Conservation (phyloP, 768 basidiomycete species). For the Coprinopsis strossmayeri region DNA sequence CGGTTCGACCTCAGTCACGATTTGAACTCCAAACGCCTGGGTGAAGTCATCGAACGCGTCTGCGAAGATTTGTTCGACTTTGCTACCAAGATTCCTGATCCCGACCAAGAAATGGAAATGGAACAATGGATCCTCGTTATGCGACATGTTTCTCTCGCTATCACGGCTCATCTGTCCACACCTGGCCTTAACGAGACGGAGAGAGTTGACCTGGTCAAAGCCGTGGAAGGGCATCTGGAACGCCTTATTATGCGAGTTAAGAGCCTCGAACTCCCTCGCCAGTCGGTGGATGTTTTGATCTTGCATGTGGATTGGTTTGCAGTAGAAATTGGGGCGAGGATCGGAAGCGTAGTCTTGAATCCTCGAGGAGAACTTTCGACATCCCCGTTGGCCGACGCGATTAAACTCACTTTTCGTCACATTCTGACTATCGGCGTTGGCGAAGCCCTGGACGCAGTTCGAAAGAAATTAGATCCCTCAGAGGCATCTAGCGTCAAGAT, state of each 20-base stretch:
- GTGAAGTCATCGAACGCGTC: conserved; percentile 36
- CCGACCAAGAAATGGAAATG: conserved; percentile 20
- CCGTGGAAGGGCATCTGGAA: not conserved
- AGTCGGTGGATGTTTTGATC: not conserved
- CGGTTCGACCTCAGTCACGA: conserved; percentile 27
- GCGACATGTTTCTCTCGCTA: conserved; percentile 34
- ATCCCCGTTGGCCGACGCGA: conserved; percentile 20
- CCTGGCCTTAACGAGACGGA: not conserved
- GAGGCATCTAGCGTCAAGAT: conserved; percentile 30
- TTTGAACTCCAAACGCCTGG: conserved; percentile 38
- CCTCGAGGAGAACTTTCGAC: not conserved
- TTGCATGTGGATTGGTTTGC: conserved; percentile 1
- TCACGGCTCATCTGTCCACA: conserved; percentile 41
- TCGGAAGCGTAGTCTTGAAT: not conserved
- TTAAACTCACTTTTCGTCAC: conserved; percentile 36
- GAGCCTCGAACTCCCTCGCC: no score
- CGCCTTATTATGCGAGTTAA: not conserved
- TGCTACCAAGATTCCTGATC: conserved; percentile 29
- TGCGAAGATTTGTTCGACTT: conserved; percentile 38
- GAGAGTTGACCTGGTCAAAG: not conserved
- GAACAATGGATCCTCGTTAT: conserved; percentile 34
- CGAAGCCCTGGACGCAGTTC: conserved; percentile 32
- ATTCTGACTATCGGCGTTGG: conserved; percentile 53
- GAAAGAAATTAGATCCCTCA: conserved; percentile 17
- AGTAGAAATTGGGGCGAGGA: not conserved